Conservation (phyloP, 2,329 filamentous ascomycete genomes). For the Alternaria hordeiaustralica region DNA sequence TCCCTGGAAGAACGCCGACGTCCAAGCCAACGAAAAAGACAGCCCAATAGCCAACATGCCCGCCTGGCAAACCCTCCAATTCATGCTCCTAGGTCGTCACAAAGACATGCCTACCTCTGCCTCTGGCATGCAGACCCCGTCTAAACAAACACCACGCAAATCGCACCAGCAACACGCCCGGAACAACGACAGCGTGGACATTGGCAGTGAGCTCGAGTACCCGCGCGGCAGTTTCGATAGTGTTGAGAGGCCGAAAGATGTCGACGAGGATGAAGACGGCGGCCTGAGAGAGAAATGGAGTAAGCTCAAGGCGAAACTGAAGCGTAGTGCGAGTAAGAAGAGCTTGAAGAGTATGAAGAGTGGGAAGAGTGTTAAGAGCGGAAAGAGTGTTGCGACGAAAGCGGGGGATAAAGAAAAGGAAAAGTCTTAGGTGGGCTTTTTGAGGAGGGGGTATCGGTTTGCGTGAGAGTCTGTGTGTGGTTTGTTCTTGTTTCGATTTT, state of each 20-base stretch:
- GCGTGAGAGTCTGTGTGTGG: neutral
- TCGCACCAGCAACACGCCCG: conserved; percentile 7
- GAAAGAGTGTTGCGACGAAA: conserved; percentile 6
- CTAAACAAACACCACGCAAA: conserved; percentile 5
- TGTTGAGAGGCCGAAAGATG: conserved; percentile 9
- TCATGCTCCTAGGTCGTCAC: conserved; percentile 35
- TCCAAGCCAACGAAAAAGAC: conserved; percentile 42
- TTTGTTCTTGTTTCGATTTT: neutral
- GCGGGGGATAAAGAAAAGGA: conserved; percentile 13
- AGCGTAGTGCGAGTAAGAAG: conserved; percentile 43
- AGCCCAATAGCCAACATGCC: conserved; percentile 42
- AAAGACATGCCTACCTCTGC: conserved; percentile 6
- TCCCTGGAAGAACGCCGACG: conserved; percentile 48
- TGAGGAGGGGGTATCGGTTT: neutral
- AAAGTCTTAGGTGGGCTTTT: conserved; percentile 12
- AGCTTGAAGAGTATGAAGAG: conserved; percentile 44
- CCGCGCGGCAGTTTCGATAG: conserved; percentile 31
- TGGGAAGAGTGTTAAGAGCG: conserved; percentile 39
- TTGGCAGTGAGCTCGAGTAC: conserved; percentile 30
- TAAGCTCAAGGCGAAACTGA: conserved; percentile 45
- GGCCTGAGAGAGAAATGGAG: conserved; percentile 43
- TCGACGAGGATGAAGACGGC: conserved; percentile 17
- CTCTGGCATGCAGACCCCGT: neutral
- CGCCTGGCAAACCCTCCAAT: conserved; percentile 46
- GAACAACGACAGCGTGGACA: conserved; percentile 32